Evolutionary conservation across 179 eudicot species (phyloP), one percentile per base, ranked within the genome.

Genomic region (Silene noctiflora): DNA sequence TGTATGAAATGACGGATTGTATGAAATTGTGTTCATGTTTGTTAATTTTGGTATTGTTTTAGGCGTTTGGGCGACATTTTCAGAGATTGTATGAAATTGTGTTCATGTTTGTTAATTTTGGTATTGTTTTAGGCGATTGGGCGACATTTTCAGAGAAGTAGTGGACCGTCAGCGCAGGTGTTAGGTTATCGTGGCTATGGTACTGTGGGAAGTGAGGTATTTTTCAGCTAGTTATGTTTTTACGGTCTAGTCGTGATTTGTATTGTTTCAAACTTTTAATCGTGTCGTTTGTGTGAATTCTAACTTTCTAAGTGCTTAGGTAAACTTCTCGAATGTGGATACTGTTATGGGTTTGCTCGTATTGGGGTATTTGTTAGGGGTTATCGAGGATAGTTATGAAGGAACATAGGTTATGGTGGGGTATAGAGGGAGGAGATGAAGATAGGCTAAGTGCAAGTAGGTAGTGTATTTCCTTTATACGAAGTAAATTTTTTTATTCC

Each of bases 161-260:
- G 71, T 53, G 78, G 33, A 56, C 75, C 59, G 20, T 48, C 81
- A 29, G 80, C 29, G 29, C 69, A 74, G 42, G 39, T 1, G 6
- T 5, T 33, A 5, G 83, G 76, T 64, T n/a, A 44, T 61, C 73
- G 82, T 63, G 72, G 81, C 44, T 84, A 84, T 81, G 83, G 75
- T n/a, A 76, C 83, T n/a, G 55, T 75, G 0, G 74, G 68, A 42
- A 62, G 78, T 20, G 85, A 81, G 87, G 87, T 84, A 79, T 0
- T 64, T 73, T 2, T 48, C 2, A 6, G 29, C 44, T 56, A 67
- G 13, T 29, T 12, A 20, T 68, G 53, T 35, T 6, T 33, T 39
- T 21, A n/a, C 33, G 55, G 16, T 48, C 17, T 12, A 14, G 55
- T 13, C 24, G 22, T 59, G 16, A 58, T 58, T 58, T 58, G 11